Evolutionary conservation across 2,329 filamentous ascomycete species (phyloP).

Genomic region (Claviceps humidiphila): DNA sequence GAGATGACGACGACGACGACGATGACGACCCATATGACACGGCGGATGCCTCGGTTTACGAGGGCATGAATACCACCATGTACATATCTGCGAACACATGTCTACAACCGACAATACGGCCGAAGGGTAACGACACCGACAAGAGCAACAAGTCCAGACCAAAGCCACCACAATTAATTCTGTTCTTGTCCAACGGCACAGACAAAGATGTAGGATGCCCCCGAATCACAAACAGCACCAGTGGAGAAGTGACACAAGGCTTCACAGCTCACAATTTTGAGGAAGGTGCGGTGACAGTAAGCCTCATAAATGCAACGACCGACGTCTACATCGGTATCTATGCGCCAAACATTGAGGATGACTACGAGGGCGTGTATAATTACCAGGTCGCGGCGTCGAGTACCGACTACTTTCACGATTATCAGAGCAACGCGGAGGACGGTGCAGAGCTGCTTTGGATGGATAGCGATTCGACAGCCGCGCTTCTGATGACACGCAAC

Average conservation of each 20-base stretch:
- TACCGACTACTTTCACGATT: slow-evolving; percentile 63
- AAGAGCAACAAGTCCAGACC: background rate
- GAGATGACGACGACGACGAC: background rate
- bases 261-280: slow-evolving; percentile 30
- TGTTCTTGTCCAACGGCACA: slow-evolving; percentile 57
- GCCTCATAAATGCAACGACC: slow-evolving; percentile 41
- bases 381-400: slow-evolving; percentile 73
- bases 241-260: slow-evolving; percentile 18
- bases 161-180: slow-evolving; percentile 54
- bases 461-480: slow-evolving; percentile 69
- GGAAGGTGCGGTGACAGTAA: slow-evolving; percentile 57
- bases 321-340: slow-evolving; percentile 66
- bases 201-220: slow-evolving; percentile 18
- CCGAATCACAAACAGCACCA: slow-evolving; percentile 10
- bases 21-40: background rate
- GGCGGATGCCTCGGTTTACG: background rate
- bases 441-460: slow-evolving; percentile 56
- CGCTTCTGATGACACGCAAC: slow-evolving; percentile 66
- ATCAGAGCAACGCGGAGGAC: slow-evolving; percentile 25
- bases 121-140: background rate
- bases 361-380: slow-evolving; percentile 56
- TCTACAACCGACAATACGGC: slow-evolving; percentile 44
- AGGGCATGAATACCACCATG: slow-evolving; percentile 30
- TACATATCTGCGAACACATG: slow-evolving; percentile 85
- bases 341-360: slow-evolving; percentile 50